Evolutionary conservation across 805 yeast species (phyloP), one percentile per base, ranked within the genome.

Genomic region (Candida gorgasii): DNA sequence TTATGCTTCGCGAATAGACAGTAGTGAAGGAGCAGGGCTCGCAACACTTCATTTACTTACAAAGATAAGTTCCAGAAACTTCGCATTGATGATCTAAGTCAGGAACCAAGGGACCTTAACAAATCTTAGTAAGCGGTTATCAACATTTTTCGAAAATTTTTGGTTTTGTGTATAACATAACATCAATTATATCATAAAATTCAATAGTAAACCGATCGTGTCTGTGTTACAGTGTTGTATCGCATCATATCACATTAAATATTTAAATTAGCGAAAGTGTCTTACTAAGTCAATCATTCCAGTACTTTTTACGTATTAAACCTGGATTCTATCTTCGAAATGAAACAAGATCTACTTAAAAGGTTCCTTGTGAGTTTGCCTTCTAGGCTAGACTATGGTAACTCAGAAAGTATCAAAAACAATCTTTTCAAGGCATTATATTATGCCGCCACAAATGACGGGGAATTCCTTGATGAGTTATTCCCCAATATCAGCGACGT

Each of bases 361-460:
- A 40, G 43, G 27, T 64, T 62, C 43, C 46, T 65, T 29, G 61
- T 62, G n/a, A 47, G 47, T 17, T 48, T 61, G 15, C 67, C 68
- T 8, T 27, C 46, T 1, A 43, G 27, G 18, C 31, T 57, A 26
- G 51, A 41, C 12, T 59, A 33, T 39, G 33, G 39, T 14, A 29
- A 51, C 13, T 40, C 45, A 3, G 38, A 26, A 14, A 47, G 48
- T 2, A 33, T 58, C 5, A 51, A 49, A 15, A 49, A 49, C 23
- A 57, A 59, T 28, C 43, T 68, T 5, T 58, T 43, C 48, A 59
- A 55, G 30, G 61, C 62, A 3, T 52, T 68, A 13, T 69, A 59
- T 48, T 65, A 54, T 38, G 52, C 68, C 8, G 55, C 51, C 6
- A 53, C 76, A 4, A 57, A 67, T 33, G 63, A 67, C 27, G 80